phyloP scores from a whole-genome alignment of 352 stramenopile genomes.

The Hyaloperonospora brassicae region DNA sequence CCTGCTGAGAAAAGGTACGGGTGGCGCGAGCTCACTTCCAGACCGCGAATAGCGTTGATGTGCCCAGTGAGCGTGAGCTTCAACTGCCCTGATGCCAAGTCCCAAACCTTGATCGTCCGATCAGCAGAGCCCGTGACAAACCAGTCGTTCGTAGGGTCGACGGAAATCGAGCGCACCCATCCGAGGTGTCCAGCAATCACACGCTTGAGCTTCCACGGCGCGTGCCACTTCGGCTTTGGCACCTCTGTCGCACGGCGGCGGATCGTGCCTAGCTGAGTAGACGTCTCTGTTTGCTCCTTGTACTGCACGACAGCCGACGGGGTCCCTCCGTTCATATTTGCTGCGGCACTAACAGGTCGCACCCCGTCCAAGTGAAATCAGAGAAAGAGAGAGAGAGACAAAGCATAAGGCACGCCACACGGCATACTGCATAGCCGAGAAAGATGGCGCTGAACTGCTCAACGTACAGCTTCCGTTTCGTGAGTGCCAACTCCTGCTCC shows the following conservation, averaged over 20 bases:
- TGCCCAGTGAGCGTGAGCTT: slow-evolving; percentile 98
- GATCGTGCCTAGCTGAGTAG: slow-evolving; percentile 23
- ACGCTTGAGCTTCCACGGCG: slow-evolving; percentile 96
- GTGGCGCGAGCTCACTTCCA: slow-evolving; percentile 93
- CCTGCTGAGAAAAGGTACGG: slow-evolving; percentile 97
- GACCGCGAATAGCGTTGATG: slow-evolving; percentile 94
- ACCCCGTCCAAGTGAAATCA: not conserved
- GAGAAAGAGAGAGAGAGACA: too few species aligned
- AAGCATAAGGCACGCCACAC: slow-evolving; percentile 5
- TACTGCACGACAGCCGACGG: slow-evolving; percentile 48
- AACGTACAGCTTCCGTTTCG: slow-evolving; percentile 46
- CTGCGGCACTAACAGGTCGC: slow-evolving; percentile 11
- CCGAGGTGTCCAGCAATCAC: slow-evolving; percentile 93
- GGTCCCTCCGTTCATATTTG: slow-evolving; percentile 17
- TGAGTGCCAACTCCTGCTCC: slow-evolving; percentile 33
- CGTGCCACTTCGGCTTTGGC: slow-evolving; percentile 96
- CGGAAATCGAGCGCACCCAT: slow-evolving; percentile 96
- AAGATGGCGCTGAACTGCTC: not conserved
- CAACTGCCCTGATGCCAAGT: slow-evolving; percentile 94
- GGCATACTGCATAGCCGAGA: not conserved
- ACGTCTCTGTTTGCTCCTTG: slow-evolving; percentile 44
- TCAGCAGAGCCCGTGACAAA: slow-evolving; percentile 97
- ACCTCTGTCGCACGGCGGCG: not conserved
- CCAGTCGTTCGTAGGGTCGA: slow-evolving; percentile 98
- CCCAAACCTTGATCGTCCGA: slow-evolving; percentile 98